Base-by-base conservation (phyloP, 108 stramenopile genomes). In the Craspedostauros australis region DNA sequence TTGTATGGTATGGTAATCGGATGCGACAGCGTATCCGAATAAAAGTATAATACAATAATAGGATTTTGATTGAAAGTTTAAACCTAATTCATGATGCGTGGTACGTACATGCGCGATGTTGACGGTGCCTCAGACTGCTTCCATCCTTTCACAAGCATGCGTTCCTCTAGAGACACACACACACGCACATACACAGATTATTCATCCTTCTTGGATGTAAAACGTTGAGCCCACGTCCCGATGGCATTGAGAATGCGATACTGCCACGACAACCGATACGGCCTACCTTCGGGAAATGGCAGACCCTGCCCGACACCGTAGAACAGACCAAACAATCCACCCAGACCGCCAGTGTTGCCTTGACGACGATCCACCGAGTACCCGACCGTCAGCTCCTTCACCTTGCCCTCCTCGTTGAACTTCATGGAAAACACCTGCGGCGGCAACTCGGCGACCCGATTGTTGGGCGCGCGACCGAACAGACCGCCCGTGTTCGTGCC, bases 331-430 rank as follows among this genome's bases (percentile, higher is more conserved):
- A 84, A 88, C 4, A 75, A 78, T 21, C 86, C 86, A 16, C 87
- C 83, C 30, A 88, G 50, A 12, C 87, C 87, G 32, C 83, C 83
- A 31, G 87, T 88, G 68, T 88, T 84, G 15, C 87, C 87, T 38
- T 72, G 69, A 12, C 79, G 57, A 20, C 81, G 73, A 77, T 84
- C 87, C 19, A 72, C 70, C 4, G 75, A 75, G 54, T 88, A 84
- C 19, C 48, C 48, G 51, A 82, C 75, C 11, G 78, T 79, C 46
- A 76, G 73, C 47, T 88, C 77, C 54, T 67, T 72, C 21, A 84
- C 68, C 34, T 72, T 58, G 24, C 80, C 82, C 12, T 77, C 66
- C 22, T 66, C 73, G 37, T 69, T 46, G 24, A 72, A 72, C 26
- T 64, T 59, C 31, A 72, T 31, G 25, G 51, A 51, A 14, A 39